Evolutionary conservation across 345 rosid genomes (phyloP), one percentile per base, ranked within the genome.

Genomic region (Arabis alpina): DNA sequence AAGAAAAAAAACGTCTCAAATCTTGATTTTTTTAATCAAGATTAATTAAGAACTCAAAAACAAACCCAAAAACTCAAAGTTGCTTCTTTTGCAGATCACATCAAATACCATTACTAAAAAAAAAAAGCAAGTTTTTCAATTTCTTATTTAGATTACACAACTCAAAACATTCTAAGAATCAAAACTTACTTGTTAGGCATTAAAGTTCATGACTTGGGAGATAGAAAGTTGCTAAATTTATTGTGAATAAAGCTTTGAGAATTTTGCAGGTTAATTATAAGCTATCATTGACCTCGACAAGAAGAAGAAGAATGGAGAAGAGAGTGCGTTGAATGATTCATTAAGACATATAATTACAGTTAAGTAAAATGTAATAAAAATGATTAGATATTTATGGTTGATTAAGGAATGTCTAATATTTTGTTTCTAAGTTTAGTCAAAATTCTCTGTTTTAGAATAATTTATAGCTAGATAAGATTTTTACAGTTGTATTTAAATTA

Each of bases 291-390:
- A 73, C 77, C 47, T 30, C 7, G 59, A 54, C 32, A 49, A 49
- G 54, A 9, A 12, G 61, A 54, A 41, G 34, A 14, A 42, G 9
- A 8, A 54, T 6, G 49, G 63, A 43, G 71, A 48, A 16, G 44
- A 49, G n/a, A 37, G 61, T 49, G 77, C 60, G 66, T 57, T 57
- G 59, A 73, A 73, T 65, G 47, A 49, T 73, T 41, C 23, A 49
- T 64, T 56, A 25, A 41, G 77, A 64, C 71, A 73, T 54, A 47
- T 73, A 30, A 73, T 65, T 64, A 57, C 66, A 41, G 19, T 73
- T 65, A 16, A 16, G 23, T 39, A 57, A 24, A 36, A 28, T 47
- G 8, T 47, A 50, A 16, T 3, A 27, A 15, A 34, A 34, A 27
- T 9, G 8, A n/a, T 13, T 2, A 23, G 24, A 54, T 8, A 19